These are phyloP conservation scores for Capsicum pubescens DNA, from an alignment of 257 asterid species.

Conservation along the genomic window DNA sequence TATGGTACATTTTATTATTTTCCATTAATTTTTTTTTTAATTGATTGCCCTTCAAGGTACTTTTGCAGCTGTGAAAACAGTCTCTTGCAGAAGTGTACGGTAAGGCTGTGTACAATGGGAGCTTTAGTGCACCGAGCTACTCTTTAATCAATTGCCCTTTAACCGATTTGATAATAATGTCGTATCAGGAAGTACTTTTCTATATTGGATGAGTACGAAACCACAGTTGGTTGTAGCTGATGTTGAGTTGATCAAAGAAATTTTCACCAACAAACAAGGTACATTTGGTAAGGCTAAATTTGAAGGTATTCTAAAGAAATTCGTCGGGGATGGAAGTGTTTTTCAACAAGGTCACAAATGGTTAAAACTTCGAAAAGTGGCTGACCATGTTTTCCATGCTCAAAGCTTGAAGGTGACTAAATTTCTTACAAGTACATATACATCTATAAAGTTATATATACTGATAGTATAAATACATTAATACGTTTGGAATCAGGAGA, in stretches of 20 bases:
- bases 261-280: conserved; percentile 52
- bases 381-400: conserved; percentile 61
- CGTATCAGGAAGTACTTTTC: conserved; percentile 48
- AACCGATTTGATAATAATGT: too few relatives aligned
- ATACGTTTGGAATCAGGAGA: conserved; percentile 36
- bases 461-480: neutral
- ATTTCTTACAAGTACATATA: neutral
- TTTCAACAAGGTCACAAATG: conserved; percentile 65
- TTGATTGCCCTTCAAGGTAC: neutral
- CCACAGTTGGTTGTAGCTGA: conserved; percentile 59
- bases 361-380: conserved; percentile 61
- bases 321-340: conserved; percentile 66
- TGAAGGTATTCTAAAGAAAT: conserved; percentile 35
- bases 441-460: too few relatives aligned
- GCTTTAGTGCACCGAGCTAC: too few relatives aligned
- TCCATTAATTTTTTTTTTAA: neutral
- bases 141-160: too few relatives aligned
- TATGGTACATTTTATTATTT: conserved; percentile 44
- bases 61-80: too few relatives aligned
- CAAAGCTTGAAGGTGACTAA: conserved; percentile 57
- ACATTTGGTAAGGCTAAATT: conserved; percentile 23
- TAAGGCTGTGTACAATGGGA: too few relatives aligned
- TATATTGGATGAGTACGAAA: conserved; percentile 58
- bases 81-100: too few relatives aligned
- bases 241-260: conserved; percentile 56